Percentiles rank a stretch among this genome's conserved stretches.
phyloP scores from a whole-genome alignment of 2,329 filamentous ascomycete species.

The Diplodia sapinea region DNA sequence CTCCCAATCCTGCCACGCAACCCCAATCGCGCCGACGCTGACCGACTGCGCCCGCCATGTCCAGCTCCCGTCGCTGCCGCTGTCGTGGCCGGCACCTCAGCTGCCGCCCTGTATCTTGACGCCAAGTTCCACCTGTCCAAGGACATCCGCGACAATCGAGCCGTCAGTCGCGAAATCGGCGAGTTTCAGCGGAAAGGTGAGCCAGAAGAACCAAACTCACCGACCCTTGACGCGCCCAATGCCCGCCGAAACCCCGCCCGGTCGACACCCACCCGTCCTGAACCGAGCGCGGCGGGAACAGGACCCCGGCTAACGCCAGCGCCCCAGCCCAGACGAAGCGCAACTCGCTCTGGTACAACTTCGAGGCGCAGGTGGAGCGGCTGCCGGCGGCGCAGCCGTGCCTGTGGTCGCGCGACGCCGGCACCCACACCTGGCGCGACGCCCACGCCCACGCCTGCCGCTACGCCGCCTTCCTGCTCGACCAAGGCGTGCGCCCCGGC shows the following conservation, averaged over 20 bases:
- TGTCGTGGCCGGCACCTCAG: conserved; percentile 40
- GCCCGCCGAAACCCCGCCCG: neutral
- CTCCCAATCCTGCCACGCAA: neutral
- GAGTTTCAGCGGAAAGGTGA: conserved; percentile 26
- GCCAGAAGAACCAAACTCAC: conserved; percentile 44
- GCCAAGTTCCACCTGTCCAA: conserved; percentile 71
- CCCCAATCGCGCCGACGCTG: neutral
- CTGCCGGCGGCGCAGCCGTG: conserved; percentile 45
- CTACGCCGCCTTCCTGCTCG: conserved; percentile 47
- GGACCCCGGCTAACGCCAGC: neutral
- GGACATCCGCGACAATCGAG: conserved; percentile 51
- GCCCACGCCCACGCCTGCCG: conserved; percentile 46
- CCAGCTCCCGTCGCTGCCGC: conserved; percentile 20
- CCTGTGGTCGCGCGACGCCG: conserved; percentile 62
- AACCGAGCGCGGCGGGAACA: neutral
- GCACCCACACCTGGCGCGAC: conserved; percentile 57
- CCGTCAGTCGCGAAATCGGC: neutral
- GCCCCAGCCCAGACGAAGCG: conserved; percentile 46
- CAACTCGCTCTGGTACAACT: conserved; percentile 68
- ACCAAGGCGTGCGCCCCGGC: conserved; percentile 60
- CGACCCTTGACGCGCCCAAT: conserved; percentile 37
- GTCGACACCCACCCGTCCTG: neutral
- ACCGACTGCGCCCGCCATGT: neutral
- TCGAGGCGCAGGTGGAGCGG: conserved; percentile 60
- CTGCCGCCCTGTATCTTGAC: conserved; percentile 66